Percentiles rank a stretch among this genome's conserved stretches.
phyloP scores from a whole-genome alignment of 2,329 filamentous ascomycete genomes.

The Dothideomycetes sp. region DNA sequence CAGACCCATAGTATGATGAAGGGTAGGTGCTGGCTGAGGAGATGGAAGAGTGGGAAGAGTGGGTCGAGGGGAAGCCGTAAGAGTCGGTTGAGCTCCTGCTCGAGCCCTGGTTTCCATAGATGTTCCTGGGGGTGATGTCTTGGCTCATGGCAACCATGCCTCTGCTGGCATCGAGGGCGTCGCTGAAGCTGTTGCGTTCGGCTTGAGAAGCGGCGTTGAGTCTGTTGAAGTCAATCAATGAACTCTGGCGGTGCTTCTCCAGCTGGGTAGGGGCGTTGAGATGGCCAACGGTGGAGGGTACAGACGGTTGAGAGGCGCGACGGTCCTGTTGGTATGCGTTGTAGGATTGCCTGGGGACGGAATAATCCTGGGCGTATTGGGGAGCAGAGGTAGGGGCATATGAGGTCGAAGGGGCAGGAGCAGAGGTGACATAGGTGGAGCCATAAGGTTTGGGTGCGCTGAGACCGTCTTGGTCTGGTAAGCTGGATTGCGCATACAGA shows the following conservation, averaged over 20 bases:
- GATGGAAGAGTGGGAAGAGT: conserved; percentile 82
- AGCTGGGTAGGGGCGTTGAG: conserved; percentile 39
- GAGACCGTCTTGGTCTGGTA: conserved; percentile 66
- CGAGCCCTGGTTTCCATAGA: conserved; percentile 61
- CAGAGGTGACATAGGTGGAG: conserved; percentile 64
- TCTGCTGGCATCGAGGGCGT: conserved; percentile 84
- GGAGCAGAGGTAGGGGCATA: conserved; percentile 60
- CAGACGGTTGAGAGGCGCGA: conserved; percentile 80
- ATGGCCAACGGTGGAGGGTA: conserved; percentile 47
- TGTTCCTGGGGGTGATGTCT: conserved; percentile 77
- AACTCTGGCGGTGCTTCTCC: conserved; percentile 46
- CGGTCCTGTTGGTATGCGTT: conserved; percentile 49
- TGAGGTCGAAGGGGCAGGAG: conserved; percentile 58
- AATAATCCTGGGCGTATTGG: conserved; percentile 69
- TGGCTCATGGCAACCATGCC: conserved; percentile 95
- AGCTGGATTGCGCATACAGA: conserved; percentile 53
- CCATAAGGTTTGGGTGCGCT: conserved; percentile 59
- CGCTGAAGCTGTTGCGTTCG: conserved; percentile 64
- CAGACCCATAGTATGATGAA: conserved; percentile 75
- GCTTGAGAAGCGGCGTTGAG: conserved; percentile 47
- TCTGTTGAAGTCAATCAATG: conserved; percentile 57
- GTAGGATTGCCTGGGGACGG: conserved; percentile 41
- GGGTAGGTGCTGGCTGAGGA: conserved; percentile 73
- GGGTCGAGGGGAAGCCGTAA: conserved; percentile 80
- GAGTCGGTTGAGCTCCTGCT: conserved; percentile 70